Evolutionary conservation across 192 early-diverging fungal genomes (phyloP).

Genomic region (Cladochytrium replicatum): DNA sequence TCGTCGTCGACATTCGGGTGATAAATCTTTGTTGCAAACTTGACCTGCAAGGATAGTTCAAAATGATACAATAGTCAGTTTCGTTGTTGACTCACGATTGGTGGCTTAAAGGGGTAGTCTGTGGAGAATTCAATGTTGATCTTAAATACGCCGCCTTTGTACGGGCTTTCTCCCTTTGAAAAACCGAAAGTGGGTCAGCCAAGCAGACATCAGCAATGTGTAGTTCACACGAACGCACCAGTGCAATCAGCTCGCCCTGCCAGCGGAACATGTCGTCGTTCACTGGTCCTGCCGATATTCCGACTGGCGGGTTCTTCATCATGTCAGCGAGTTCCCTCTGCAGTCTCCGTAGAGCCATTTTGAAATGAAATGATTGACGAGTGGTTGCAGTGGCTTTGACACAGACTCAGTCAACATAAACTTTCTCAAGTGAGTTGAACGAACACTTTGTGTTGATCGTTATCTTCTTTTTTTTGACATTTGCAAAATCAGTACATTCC

Average conservation of each 20-base stretch:
- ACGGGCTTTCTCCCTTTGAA: constrained; percentile 51
- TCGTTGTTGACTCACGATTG: constrained; percentile 43
- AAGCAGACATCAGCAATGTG: too few relatives aligned
- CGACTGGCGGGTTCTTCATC: constrained; percentile 45
- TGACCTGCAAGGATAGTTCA: constrained; percentile 36
- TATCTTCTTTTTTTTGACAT: too few relatives aligned
- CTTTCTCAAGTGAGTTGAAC: too few relatives aligned
- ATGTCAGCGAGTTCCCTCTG: constrained; percentile 61
- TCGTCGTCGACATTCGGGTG: constrained; percentile 77
- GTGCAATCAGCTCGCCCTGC: constrained; percentile 48
- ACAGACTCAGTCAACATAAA: too few relatives aligned
- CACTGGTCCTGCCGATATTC: constrained; percentile 42
- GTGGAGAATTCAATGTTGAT: constrained; percentile 57
- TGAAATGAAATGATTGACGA: too few relatives aligned
- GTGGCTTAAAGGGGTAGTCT: constrained; percentile 79
- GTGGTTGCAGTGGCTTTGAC: too few relatives aligned
- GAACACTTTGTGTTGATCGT: too few relatives aligned
- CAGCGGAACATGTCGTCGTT: constrained; percentile 62
- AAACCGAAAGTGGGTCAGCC: too few relatives aligned
- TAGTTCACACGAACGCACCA: constrained; percentile 34
- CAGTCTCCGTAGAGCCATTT: too few relatives aligned
- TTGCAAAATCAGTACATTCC: too few relatives aligned
- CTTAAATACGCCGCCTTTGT: constrained; percentile 60
- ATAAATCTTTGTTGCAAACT: constrained; percentile 69
- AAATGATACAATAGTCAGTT: neutral